These are phyloP conservation scores for Cordia subcordata DNA, from an alignment of 257 asterid species.

Conservation along the genomic window DNA sequence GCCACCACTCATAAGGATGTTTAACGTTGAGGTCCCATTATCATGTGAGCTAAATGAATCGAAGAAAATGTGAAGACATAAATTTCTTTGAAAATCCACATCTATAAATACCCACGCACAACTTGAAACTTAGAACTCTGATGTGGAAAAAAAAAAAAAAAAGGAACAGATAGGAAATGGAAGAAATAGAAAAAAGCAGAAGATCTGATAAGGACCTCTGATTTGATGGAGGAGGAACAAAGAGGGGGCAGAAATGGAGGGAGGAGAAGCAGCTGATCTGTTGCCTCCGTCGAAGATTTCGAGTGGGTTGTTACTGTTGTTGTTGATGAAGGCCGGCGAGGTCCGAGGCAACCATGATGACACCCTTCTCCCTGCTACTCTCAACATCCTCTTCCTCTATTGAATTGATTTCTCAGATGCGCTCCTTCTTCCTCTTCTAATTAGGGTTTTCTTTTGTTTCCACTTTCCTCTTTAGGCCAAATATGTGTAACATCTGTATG, in stretches of 20 bases:
- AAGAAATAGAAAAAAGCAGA: neutral
- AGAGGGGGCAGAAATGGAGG: slow-evolving; percentile 26
- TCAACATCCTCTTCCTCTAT: slow-evolving; percentile 34
- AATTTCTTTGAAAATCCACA: no score
- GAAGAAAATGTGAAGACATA: no score
- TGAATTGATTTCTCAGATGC: neutral
- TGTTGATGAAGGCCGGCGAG: slow-evolving; percentile 32
- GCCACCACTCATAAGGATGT: no score
- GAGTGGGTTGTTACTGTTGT: slow-evolving; percentile 27
- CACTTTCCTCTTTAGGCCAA: no score
- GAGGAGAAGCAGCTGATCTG: slow-evolving; percentile 24
- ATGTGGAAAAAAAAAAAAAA: neutral
- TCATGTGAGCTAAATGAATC: no score
- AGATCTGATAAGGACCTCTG: slow-evolving; percentile 43
- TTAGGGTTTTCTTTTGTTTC: slow-evolving; percentile 1
- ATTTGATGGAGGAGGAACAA: slow-evolving; percentile 35
- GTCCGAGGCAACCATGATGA: slow-evolving; percentile 42
- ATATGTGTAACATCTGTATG: no score
- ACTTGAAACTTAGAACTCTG: no score
- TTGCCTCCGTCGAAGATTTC: slow-evolving; percentile 2
- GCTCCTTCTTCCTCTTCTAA: neutral
- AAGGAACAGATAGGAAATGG: neutral
- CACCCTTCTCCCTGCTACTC: slow-evolving; percentile 65
- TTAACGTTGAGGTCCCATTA: no score
- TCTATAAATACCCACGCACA: no score